Base-by-base conservation (phyloP, 495 filamentous ascomycete genomes). In the Lophiostoma macrostomum region DNA sequence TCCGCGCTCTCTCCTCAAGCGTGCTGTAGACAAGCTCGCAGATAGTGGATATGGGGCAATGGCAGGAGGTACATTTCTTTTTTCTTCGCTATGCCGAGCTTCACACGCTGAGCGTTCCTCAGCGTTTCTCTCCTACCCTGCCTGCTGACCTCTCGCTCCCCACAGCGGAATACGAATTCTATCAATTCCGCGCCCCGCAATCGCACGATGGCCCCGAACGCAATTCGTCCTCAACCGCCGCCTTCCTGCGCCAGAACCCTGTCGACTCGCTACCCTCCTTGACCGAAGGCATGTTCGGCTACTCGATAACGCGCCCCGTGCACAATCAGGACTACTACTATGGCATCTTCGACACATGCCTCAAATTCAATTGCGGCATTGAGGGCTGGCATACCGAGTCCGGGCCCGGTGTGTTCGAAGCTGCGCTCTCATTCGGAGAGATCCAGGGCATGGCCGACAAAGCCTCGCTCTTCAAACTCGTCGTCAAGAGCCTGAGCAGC, bases 381-480 rank as follows among this genome's bases (percentile, higher is more conserved):
- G 93, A 98, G 66, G 89, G 93, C 10, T 98, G 93, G 93, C 93
- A 98, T 69, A 96, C 93, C 7, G 93, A 98, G 71, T 90, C 83
- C 61, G 93, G 93, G 5, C 93, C 93, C 8, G 93, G 93, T 19
- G 93, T 98, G 2, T 97, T 86, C 69, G 93, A 98, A 73, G 93
- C 93, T 27, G 93, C 93, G 29, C 74, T 98, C 24, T 84, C 93
- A 67, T 96, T 89, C 53, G 83, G 82, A 14, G 88, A 95, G 66
- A 83, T 88, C 39, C 80, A 77, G 24, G 73, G 84, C 38, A 96
- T 95, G 88, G 93, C 93, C 0, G 93, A 97, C 64, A 84, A 84
- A 61, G 90, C 93, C 8, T 80, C 81, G 25, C 74, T 98, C 2
- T 98, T 98, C 80, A 98, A 98, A 81, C 91, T 65, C 52, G 81